Percentiles rank a stretch among this genome's conserved stretches.
phyloP scores from a whole-genome alignment of 2,329 filamentous ascomycete genomes.

The Sporothrix pallida region DNA sequence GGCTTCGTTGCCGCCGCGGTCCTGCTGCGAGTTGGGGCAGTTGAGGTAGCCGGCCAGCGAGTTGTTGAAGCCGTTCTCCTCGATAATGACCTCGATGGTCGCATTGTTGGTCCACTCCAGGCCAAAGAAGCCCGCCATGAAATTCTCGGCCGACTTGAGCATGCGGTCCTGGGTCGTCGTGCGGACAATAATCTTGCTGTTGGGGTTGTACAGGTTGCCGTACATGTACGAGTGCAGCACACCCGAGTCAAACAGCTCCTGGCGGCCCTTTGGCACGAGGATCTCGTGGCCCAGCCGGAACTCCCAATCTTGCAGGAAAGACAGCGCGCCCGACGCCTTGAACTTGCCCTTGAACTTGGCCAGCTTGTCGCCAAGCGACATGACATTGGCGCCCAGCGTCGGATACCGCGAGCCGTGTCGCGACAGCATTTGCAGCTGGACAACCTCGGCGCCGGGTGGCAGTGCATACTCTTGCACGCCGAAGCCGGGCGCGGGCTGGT shows the following conservation, averaged over 20 bases:
- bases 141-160: slow-evolving; percentile 78
- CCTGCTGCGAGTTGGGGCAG: slow-evolving; percentile 66
- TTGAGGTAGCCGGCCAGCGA: slow-evolving; percentile 70
- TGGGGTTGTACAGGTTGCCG: slow-evolving; percentile 71
- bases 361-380: slow-evolving; percentile 62
- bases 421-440: slow-evolving; percentile 74
- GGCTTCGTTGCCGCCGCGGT: slow-evolving; percentile 59
- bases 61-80: slow-evolving; percentile 69
- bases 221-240: slow-evolving; percentile 76
- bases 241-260: slow-evolving; percentile 74
- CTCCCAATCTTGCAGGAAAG: slow-evolving; percentile 71
- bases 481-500: slow-evolving; percentile 74
- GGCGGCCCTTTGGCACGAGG: slow-evolving; percentile 72
- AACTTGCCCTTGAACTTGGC: slow-evolving; percentile 59
- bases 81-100: slow-evolving; percentile 74
- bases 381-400: slow-evolving; percentile 63
- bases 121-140: slow-evolving; percentile 79
- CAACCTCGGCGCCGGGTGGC: slow-evolving; percentile 69
- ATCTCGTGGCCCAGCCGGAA: slow-evolving; percentile 74
- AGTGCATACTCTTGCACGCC: slow-evolving; percentile 74
- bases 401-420: slow-evolving; percentile 78
- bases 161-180: slow-evolving; percentile 80
- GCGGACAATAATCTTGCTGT: slow-evolving; percentile 73
- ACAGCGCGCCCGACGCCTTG: slow-evolving; percentile 62
- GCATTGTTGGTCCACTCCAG: slow-evolving; percentile 74